Evolutionary conservation across 306 rosid species (phyloP), one percentile per base, ranked within the genome.

Genomic region (Sophora flavescens): DNA sequence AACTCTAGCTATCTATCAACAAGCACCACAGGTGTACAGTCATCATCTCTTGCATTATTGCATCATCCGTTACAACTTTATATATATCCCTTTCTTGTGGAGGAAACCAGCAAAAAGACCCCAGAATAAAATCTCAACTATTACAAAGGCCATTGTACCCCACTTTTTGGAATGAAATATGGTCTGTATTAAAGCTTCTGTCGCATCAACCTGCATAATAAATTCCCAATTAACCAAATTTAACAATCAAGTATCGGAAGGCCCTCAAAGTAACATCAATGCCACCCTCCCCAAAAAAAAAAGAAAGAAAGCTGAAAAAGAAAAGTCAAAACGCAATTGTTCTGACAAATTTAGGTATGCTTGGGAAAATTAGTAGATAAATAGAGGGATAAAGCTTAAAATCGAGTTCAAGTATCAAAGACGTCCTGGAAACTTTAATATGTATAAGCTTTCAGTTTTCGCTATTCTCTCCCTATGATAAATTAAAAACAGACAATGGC

Each of bases 131-230:
- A 91, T 86, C 82, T 81, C 89, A 75, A 86, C 66, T 32, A 83
- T 69, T 70, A 91, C 92, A 82, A 85, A 84, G 32, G 73, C 86
- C 54, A 91, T 66, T 57, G 93, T 89, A 54, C 97, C 97, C 95
- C 91, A 86, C 72, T 74, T 86, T 75, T 86, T n/a, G 16, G 97
- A 91, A 47, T 83, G 90, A 72, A 86, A 59, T 78, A 89, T 3
- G 74, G 72, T 80, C 80, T 86, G 95, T 42, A 89, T 33, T 53
- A 91, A 84, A 75, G 78, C 77, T 84, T 89, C 90, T 11, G 86
- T 76, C 51, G 89, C 82, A 62, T 91, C 90, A 66, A 91, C 90
- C 97, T 91, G 92, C 79, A 81, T 63, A 68, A 9, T 38, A 52
- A 45, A 70, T 73, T 68, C 45, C 18, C 45, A 42, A 32, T 68